Conservation (phyloP, 306 rosid species). For the Vigna trinervia region DNA sequence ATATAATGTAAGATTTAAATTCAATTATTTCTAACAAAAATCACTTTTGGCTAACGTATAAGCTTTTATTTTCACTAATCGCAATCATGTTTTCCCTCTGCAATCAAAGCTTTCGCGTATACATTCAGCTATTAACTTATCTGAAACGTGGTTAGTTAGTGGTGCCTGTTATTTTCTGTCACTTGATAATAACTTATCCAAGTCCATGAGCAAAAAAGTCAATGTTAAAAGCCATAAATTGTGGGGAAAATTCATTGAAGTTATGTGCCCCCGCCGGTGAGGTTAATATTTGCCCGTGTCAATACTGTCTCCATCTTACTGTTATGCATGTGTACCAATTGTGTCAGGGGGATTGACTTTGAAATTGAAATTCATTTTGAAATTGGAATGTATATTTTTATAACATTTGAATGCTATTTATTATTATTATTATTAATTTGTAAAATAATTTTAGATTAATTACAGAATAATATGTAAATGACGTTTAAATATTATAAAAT, state of each 20-base stretch:
- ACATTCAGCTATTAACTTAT: background rate
- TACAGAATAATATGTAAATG: too few relatives aligned
- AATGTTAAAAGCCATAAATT: conserved; percentile 39
- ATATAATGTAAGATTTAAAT: too few relatives aligned
- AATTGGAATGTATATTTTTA: too few relatives aligned
- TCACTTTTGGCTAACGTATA: too few relatives aligned
- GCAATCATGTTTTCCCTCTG: background rate
- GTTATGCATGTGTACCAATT: background rate
- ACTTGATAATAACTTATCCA: conserved; percentile 8
- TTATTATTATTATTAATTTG: too few relatives aligned
- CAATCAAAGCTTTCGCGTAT: background rate
- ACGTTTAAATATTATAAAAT: too few relatives aligned
- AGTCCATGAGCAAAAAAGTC: conserved; percentile 14
- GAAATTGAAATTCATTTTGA: background rate
- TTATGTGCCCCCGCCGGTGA: conserved; percentile 8
- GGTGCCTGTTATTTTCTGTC: background rate
- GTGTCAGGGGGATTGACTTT: background rate
- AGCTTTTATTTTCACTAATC: background rate
- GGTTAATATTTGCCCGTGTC: background rate
- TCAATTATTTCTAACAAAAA: too few relatives aligned
- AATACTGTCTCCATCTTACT: background rate
- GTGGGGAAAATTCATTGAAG: conserved; percentile 18
- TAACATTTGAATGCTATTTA: too few relatives aligned
- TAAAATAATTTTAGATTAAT: too few relatives aligned
- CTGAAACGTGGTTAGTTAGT: background rate